Evolutionary conservation across 78 protist genomes (phyloP).

Genomic region (Protostelium mycophagum): DNA sequence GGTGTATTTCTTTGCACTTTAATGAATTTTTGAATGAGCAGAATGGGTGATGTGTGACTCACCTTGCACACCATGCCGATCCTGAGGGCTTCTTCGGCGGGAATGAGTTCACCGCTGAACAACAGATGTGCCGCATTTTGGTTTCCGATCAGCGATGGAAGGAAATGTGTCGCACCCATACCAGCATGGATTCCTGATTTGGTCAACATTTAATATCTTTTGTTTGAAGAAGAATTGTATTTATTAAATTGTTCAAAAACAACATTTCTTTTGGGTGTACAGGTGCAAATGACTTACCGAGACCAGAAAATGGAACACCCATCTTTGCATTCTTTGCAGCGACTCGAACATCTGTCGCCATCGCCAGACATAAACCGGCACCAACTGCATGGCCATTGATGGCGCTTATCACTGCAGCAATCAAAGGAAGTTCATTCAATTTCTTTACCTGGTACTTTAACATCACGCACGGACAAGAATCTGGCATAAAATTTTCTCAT

Average conservation of each 20-base stretch:
- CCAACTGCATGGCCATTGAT: constrained; percentile 72
- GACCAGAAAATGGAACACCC: constrained; percentile 38
- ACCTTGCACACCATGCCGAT: constrained; percentile 28
- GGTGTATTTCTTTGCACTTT: no score
- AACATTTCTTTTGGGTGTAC: no score
- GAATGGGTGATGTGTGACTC: background rate
- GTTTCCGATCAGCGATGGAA: constrained; percentile 20
- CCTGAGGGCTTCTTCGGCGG: constrained; percentile 41
- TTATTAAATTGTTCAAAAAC: no score
- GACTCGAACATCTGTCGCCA: constrained; percentile 61
- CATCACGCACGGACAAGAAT: constrained; percentile 33
- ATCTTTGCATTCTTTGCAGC: constrained; percentile 19
- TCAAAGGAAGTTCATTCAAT: background rate
- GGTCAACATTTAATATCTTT: no score
- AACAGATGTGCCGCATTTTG: constrained; percentile 41
- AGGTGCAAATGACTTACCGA: no score
- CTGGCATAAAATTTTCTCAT: constrained; percentile 54
- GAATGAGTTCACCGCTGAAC: constrained; percentile 38
- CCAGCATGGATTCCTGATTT: background rate
- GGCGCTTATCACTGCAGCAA: constrained; percentile 7
- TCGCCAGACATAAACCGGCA: constrained; percentile 66
- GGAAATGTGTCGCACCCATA: constrained; percentile 44
- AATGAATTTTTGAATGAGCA: no score
- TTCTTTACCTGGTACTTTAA: constrained; percentile 30
- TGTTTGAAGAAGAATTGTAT: no score